A percentile compares a stretch with the other conserved stretches of the same genome.
phyloP scores from a whole-genome alignment of 495 filamentous ascomycete species.

The Penicillium riverlandense region DNA sequence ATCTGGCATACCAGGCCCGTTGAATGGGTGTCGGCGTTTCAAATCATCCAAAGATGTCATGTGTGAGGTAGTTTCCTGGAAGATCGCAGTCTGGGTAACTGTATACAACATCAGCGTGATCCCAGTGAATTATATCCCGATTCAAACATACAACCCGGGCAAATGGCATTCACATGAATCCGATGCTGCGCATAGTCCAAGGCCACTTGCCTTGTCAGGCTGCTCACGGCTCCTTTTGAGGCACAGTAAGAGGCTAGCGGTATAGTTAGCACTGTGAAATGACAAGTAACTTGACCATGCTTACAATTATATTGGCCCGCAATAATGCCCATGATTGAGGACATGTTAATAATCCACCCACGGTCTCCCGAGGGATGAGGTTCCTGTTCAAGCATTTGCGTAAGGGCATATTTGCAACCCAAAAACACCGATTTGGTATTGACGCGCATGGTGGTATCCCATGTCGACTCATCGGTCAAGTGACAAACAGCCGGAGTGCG shows the following conservation, averaged over 20 bases:
- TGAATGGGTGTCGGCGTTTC: constrained; percentile 25
- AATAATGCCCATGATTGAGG: constrained; percentile 36
- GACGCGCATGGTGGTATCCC: constrained; percentile 32
- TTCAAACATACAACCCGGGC: constrained; percentile 42
- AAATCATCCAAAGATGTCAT: constrained; percentile 5
- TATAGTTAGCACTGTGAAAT: too few relatives aligned
- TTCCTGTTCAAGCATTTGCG: constrained; percentile 46
- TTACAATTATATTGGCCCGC: neutral
- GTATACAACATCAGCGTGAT: neutral
- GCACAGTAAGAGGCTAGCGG: constrained; percentile 36
- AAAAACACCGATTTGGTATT: constrained; percentile 41
- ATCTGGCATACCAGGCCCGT: constrained; percentile 32
- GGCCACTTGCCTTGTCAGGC: constrained; percentile 39
- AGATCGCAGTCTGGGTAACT: constrained; percentile 22
- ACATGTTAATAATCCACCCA: constrained; percentile 50
- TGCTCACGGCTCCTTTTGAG: constrained; percentile 41
- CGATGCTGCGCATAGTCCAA: constrained; percentile 41
- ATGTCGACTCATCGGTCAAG: constrained; percentile 25
- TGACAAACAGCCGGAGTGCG: constrained; percentile 16
- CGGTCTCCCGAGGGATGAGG: constrained; percentile 30
- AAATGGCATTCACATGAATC: constrained; percentile 49
- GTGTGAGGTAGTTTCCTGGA: constrained; percentile 1
- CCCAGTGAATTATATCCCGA: neutral
- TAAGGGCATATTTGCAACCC: constrained; percentile 38
- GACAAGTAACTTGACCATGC: too few relatives aligned